Evolutionary conservation across 2,329 filamentous ascomycete species (phyloP), one percentile per base, ranked within the genome.

Genomic region (Chrysoporthe austroafricana): DNA sequence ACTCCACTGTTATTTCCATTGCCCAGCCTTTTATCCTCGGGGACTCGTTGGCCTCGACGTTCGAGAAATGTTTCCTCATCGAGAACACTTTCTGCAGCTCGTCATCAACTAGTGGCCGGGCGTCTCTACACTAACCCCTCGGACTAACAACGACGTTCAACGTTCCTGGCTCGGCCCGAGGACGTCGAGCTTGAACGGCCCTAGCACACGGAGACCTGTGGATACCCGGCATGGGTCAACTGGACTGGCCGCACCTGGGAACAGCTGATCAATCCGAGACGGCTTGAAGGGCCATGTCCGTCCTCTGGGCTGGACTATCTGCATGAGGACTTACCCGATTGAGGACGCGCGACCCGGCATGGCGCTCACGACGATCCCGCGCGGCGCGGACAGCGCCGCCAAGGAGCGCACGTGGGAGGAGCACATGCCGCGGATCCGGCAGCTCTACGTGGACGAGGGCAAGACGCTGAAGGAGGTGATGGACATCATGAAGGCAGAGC

Each of bases 401-500:
- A 44, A 43, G 36, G 62, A 44, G 13, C 34, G 39, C 5, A 11
- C 4, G 11, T 68, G 66, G 66, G 61, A 61, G 32, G 57, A n/a
- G 34, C 58, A 68, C 8, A 58, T 68, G 66, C 66, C 66, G 26
- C 66, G 36, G 14, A 68, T 68, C n/a, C 48, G 43, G 32, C 66
- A 42, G 50, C 66, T 68, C 43, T 68, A 68, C 63, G 61, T 68
- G 66, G 66, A 68, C 16, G 62, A 68, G 52, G 66, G 60, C 8
- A 62, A 43, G 50, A 68, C 66, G n/a, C 63, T 68, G 34, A 68
- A 68, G 66, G 62, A 68, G n/a, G 50, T 68, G 21, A 64, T 68
- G 59, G 64, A 56, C 7, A 61, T 68, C 21, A 68, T 68, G 66
- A 42, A 56, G 52, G n/a, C 21, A 5, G 63, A 68, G 50, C 58